A percentile compares a stretch with the other conserved stretches of the same genome.
Conservation (phyloP, 116 monocot species). For the Trichopus zeylanicus region DNA sequence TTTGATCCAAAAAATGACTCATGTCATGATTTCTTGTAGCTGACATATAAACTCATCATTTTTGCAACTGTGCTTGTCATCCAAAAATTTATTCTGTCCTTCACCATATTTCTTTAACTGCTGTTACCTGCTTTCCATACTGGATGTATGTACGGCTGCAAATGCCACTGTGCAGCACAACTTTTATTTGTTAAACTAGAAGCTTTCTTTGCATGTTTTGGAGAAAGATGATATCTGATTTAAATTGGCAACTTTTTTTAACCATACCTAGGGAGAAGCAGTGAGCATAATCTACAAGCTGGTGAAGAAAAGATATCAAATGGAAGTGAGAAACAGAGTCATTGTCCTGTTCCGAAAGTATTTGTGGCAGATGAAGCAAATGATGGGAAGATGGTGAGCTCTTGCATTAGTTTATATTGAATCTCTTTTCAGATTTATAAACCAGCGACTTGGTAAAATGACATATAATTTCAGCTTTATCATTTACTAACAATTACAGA, state of each 20-base stretch:
- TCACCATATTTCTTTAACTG: no score
- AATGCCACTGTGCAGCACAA: no score
- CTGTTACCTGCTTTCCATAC: no score
- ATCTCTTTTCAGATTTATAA: background rate
- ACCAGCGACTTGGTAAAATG: background rate
- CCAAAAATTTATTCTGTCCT: no score
- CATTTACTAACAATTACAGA: background rate
- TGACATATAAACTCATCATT: no score
- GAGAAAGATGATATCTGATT: background rate
- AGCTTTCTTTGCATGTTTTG: background rate
- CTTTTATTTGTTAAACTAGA: background rate
- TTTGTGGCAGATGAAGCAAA: constrained; percentile 28
- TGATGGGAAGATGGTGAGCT: constrained; percentile 52
- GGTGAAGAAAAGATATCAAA: constrained; percentile 11
- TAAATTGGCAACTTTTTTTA: background rate
- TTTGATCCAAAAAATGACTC: no score
- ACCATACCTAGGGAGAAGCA: constrained; percentile 13
- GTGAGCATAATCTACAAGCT: constrained; percentile 10
- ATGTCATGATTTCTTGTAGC: no score
- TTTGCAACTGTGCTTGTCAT: no score
- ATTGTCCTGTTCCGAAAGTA: constrained; percentile 20
- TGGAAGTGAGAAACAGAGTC: constrained; percentile 17
- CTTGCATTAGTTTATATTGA: background rate
- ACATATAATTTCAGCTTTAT: background rate
- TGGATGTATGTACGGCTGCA: no score